Base-by-base conservation (phyloP, 2,329 filamentous ascomycete species). In the Lizonia empirigonia region DNA sequence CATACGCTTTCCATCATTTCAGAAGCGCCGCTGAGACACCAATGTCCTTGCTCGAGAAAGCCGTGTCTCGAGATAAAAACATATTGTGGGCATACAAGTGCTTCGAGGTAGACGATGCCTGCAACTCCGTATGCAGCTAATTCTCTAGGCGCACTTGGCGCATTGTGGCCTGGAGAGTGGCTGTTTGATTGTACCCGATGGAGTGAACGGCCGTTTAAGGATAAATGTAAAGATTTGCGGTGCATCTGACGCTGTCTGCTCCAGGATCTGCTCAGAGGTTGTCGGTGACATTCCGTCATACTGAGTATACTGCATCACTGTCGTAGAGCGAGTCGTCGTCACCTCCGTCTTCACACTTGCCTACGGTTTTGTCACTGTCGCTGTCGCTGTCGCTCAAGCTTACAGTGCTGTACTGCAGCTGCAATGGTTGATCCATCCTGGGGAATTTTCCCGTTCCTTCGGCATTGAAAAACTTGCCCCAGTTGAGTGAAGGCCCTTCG, bases 391-490 rank as follows among this genome's bases (percentile, higher is more conserved):
- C 46, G 19, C 15, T 26, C 5, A 33, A 29, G 27, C 37, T 34
- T 12, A 49, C 27, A 10, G 35, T 24, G 26, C 51, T 54, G 40
- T 45, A 50, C 20, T 50, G 38, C 23, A 50, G 23, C 22, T 36
- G 38, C 38, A 42, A 35, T n/a, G 44, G 38, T 19, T 53, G 50
- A 13, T 48, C 44, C 50, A 48, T 53, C 16, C 50, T 39, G 12
- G 40, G 45, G 12, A 50, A 40, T 29, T 44, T 16, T 8, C 45
- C 51, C 23, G 45, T 47, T 13, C 44, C 47, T 33, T 41, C 45
- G 36, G 49, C 44, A 40, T 47, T 50, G 27, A 61, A 63, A 32
- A 53, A 56, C 13, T 42, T 57, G 22, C 64, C 65, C 64, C 66
- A 69, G 30, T 56, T 49, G 19, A 63, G 52, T 9, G 53, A 59